Conservation (phyloP, 2,329 filamentous ascomycete genomes). For the Epichloe sibirici region DNA sequence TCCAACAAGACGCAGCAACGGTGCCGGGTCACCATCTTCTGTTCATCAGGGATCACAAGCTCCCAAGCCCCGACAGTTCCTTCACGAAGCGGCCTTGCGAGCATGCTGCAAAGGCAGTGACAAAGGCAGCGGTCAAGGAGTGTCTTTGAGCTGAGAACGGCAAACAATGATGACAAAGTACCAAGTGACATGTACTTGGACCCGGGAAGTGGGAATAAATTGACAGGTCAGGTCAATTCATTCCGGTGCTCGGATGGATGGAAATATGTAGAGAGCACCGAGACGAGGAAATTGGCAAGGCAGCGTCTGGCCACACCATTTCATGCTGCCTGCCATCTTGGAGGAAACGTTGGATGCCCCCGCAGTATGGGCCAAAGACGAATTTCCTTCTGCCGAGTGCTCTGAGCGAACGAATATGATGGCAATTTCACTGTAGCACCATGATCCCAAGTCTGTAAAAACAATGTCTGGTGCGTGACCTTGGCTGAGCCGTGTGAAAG, state of each 20-base stretch:
- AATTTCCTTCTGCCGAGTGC: too few relatives aligned
- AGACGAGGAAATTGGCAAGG: not conserved
- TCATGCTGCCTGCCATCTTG: too few relatives aligned
- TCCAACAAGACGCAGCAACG: not conserved
- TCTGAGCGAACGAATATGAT: too few relatives aligned
- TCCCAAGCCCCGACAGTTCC: not conserved
- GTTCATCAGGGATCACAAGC: not conserved
- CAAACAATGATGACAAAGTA: not conserved
- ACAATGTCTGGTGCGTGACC: not conserved
- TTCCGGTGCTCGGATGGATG: not conserved
- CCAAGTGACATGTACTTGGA: not conserved
- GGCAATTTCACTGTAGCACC: not conserved
- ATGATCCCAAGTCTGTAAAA: not conserved
- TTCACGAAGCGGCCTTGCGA: not conserved
- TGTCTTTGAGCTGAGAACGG: too few relatives aligned
- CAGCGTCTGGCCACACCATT: not conserved
- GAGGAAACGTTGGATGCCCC: too few relatives aligned
- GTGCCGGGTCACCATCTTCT: not conserved
- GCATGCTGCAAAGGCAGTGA: too few relatives aligned
- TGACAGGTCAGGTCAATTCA: not conserved
- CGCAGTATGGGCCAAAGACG: too few relatives aligned
- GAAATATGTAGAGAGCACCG: not conserved
- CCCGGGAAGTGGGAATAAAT: not conserved
- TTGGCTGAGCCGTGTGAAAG: not conserved
- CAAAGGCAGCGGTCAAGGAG: too few relatives aligned